Evolutionary conservation across 257 asterid genomes (phyloP), one percentile per base, ranked within the genome.

Genomic region (Solanum peruvianum): DNA sequence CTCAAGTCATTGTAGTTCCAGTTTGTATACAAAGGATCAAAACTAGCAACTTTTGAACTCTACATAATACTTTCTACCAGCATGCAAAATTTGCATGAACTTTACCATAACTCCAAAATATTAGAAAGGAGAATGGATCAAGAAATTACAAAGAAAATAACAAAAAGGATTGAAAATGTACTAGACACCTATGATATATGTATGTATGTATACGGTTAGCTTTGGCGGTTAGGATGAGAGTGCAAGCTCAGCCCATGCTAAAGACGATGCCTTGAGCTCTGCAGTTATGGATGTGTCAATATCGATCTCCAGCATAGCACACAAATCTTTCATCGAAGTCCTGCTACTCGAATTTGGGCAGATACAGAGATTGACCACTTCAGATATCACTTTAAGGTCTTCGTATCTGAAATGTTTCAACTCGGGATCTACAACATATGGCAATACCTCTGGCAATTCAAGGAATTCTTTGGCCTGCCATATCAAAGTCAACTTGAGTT

Each of bases 221-320:
- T 85, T 83, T 87, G 78, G 35, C 18, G 60, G 84, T 91, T 88
- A 97, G 3, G 96, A 91, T 15, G 98, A 93, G 56, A 97, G 98
- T 1, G 96, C 96, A 39, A 97, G 98, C 87, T 96, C 99, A 4
- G 99, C 98, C 98, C 99, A 95, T 23, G 98, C 99, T 85, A 97
- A 88, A 85, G 99, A 94, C 6, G 98, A 94, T 3, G 95, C 94
- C 88, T 90, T 89, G 80, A 97, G 91, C 89, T 96, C 98, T 6
- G 94, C 95, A 2, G 97, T 90, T 82, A 95, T 82, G 45, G 99
- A 96, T 4, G 94, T 93, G 86, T 96, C 98, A 3, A 97, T 93
- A 62, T 95, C 91, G 13, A 87, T 89, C 89, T 95, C 98, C 87
- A 97, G 66, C 90, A 90, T 90, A 42, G 91, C n/a, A 86, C 97